Conservation (phyloP, 2,329 filamentous ascomycete species). For the Dactylellina cionopaga region DNA sequence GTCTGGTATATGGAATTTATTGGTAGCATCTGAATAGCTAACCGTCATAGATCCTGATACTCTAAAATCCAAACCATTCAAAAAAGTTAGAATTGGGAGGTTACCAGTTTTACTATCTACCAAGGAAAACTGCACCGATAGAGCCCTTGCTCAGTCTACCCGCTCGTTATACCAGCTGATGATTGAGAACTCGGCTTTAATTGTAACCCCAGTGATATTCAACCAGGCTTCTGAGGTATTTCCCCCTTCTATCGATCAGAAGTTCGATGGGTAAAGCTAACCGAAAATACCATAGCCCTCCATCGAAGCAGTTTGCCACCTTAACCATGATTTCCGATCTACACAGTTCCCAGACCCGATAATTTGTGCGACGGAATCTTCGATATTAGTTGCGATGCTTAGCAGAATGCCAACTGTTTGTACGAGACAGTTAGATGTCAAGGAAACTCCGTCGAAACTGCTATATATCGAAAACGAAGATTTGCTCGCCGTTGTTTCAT, state of each 20-base stretch:
- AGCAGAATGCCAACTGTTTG: conserved; percentile 55
- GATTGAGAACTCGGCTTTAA: conserved; percentile 16
- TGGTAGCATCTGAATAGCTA: neutral
- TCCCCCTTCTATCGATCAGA: neutral
- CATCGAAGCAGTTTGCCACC: conserved; percentile 36
- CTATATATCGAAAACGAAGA: conserved; percentile 55
- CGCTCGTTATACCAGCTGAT: conserved; percentile 29
- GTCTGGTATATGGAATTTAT: neutral
- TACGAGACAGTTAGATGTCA: conserved; percentile 54
- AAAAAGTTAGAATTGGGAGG: conserved; percentile 30
- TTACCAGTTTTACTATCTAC: conserved; percentile 28
- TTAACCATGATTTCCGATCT: conserved; percentile 50
- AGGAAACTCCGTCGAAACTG: conserved; percentile 56
- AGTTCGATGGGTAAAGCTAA: neutral
- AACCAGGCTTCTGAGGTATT: conserved; percentile 39
- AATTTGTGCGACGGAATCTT: conserved; percentile 55
- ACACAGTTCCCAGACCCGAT: conserved; percentile 54
- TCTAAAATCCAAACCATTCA: conserved; percentile 5
- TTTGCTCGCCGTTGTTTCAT: conserved; percentile 55
- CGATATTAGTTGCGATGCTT: conserved; percentile 55
- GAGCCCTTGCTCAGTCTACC: conserved; percentile 41
- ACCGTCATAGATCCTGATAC: conserved; percentile 7
- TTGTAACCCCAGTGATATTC: conserved; percentile 29
- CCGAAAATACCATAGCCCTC: conserved; percentile 29
- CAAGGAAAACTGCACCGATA: conserved; percentile 16